These are phyloP conservation scores for Rosa rugosa DNA, from an alignment of 306 rosid species.

Conservation along the genomic window DNA sequence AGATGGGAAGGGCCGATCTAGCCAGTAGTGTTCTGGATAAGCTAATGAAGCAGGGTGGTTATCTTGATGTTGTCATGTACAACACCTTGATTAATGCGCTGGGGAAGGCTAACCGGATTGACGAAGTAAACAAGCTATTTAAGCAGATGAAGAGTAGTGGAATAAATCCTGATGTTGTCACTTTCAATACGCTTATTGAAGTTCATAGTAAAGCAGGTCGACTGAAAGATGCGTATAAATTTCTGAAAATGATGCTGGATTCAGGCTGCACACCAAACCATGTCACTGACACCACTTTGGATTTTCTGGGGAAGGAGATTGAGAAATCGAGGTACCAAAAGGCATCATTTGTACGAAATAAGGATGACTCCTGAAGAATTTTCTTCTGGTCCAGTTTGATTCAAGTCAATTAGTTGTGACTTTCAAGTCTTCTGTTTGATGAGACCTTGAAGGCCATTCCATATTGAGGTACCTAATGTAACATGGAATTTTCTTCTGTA, in stretches of 20 bases:
- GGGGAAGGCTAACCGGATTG: conserved; percentile 79
- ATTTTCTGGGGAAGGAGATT: conserved; percentile 83
- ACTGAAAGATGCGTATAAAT: conserved; percentile 77
- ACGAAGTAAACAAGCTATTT: conserved; percentile 69
- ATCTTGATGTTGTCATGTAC: conserved; percentile 88
- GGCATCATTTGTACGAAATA: conserved; percentile 61
- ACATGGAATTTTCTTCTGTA: neutral
- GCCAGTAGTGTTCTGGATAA: conserved; percentile 81
- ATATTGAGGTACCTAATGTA: neutral
- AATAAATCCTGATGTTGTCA: conserved; percentile 84
- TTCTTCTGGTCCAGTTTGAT: neutral
- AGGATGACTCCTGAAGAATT: conserved; percentile 42
- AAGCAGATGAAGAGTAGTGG: conserved; percentile 80
- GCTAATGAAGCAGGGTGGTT: conserved; percentile 81
- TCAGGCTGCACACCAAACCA: conserved; percentile 87
- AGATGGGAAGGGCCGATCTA: conserved; percentile 93
- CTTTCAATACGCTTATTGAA: conserved; percentile 84
- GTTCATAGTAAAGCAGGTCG: conserved; percentile 87
- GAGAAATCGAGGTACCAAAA: conserved; percentile 68
- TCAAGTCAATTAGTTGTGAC: neutral
- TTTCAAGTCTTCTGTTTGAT: neutral
- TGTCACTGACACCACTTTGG: conserved; percentile 84
- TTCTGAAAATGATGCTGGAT: conserved; percentile 84
- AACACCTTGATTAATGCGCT: conserved; percentile 84
- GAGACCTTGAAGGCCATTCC: neutral